Evolutionary conservation across 306 rosid genomes (phyloP).

Genomic region (Notholithocarpus densiflorus): DNA sequence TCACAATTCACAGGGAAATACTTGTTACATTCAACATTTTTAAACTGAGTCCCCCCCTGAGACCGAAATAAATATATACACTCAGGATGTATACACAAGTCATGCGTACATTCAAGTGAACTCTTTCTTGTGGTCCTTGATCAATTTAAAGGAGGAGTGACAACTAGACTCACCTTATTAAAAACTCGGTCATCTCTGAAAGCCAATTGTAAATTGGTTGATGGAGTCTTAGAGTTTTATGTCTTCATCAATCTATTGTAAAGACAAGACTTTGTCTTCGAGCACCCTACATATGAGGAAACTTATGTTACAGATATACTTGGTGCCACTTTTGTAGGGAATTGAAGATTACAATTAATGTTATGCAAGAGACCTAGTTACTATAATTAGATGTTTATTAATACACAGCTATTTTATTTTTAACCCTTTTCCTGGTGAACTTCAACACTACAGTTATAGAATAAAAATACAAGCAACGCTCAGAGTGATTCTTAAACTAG

Average conservation of each 20-base stretch:
- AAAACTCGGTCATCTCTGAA: not conserved
- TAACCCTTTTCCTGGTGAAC: too few relatives aligned
- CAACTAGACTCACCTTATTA: not conserved
- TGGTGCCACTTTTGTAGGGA: not conserved
- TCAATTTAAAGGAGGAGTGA: not conserved
- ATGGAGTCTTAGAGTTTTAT: not conserved
- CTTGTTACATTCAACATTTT: not conserved
- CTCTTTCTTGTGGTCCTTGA: not conserved
- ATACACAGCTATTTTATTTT: too few relatives aligned
- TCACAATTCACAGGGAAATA: not conserved
- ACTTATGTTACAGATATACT: not conserved
- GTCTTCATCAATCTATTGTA: conserved; percentile 3
- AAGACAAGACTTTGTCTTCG: not conserved
- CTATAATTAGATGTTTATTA: not conserved
- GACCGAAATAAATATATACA: not conserved
- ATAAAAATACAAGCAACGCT: not conserved
- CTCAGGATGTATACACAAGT: not conserved
- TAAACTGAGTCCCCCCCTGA: not conserved
- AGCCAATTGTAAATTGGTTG: not conserved
- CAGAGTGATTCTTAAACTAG: not conserved
- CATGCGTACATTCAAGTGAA: not conserved
- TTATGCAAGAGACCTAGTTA: not conserved
- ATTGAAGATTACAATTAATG: not conserved
- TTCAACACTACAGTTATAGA: not conserved
- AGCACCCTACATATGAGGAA: not conserved